phyloP scores from a whole-genome alignment of 2,329 filamentous ascomycete genomes.

The Colletotrichum lindemuthianum region DNA sequence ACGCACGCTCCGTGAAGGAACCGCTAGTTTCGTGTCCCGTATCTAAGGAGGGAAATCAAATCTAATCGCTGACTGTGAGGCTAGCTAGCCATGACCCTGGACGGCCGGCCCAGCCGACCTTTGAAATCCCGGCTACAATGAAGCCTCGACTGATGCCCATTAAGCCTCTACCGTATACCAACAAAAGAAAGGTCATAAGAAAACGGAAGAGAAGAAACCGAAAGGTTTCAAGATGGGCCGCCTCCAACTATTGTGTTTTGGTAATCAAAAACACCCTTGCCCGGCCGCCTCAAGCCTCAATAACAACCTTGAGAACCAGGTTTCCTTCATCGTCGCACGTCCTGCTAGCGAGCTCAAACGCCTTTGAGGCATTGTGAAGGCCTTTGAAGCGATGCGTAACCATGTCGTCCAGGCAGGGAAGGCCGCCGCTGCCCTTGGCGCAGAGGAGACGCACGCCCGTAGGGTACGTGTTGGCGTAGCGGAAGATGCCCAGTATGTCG shows the following conservation, averaged over 20 bases:
- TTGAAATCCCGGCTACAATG: not conserved
- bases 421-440: constrained; percentile 52
- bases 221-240: not conserved
- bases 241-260: not conserved
- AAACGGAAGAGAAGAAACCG: constrained; percentile 6
- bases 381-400: constrained; percentile 79
- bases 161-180: too few species aligned
- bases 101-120: not conserved
- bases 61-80: too few species aligned
- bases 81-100: too few species aligned
- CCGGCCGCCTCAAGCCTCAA: constrained; percentile 57
- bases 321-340: constrained; percentile 75
- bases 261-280: not conserved
- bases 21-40: too few species aligned
- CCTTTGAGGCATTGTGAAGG: constrained; percentile 67
- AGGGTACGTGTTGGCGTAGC: constrained; percentile 80
- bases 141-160: too few species aligned
- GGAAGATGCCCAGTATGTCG: constrained; percentile 78
- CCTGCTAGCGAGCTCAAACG: constrained; percentile 76
- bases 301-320: constrained; percentile 78
- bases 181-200: too few species aligned
- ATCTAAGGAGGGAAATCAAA: too few species aligned
- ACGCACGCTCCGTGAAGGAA: too few species aligned
- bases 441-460: constrained; percentile 73
- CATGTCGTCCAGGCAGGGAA: constrained; percentile 75